phyloP scores from a whole-genome alignment of 208 protist species.

The Leishmania mexicana region DNA sequence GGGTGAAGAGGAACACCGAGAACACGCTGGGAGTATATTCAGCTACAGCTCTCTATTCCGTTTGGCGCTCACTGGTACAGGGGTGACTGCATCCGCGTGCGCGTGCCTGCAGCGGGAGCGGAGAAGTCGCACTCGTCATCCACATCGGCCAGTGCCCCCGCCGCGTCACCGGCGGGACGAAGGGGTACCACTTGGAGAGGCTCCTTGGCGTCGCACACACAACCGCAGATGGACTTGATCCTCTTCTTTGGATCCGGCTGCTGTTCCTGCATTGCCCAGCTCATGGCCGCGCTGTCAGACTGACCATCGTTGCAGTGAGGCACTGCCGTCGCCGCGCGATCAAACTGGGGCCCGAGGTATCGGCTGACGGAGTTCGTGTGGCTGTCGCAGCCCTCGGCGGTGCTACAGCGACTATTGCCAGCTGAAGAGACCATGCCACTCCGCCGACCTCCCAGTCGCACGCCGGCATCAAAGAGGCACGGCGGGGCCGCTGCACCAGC shows the following conservation, averaged over 20 bases:
- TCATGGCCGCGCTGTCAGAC: neutral
- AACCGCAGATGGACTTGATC: slow-evolving; percentile 9
- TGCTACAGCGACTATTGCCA: slow-evolving; percentile 13
- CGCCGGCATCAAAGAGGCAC: neutral
- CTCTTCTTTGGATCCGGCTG: neutral
- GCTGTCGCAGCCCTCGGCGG: slow-evolving; percentile 12
- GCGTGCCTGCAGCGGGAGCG: slow-evolving; percentile 22
- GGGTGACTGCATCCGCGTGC: slow-evolving; percentile 38
- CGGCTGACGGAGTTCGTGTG: slow-evolving; percentile 13
- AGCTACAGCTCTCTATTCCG: neutral
- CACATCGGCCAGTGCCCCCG: neutral
- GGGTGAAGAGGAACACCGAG: neutral
- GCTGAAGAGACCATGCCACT: neutral
- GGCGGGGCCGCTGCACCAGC: neutral
- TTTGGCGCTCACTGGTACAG: neutral
- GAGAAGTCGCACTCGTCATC: slow-evolving; percentile 23
- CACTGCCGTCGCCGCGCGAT: slow-evolving; percentile 12
- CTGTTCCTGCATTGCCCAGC: neutral
- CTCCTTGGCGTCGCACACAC: neutral
- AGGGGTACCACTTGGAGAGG: neutral
- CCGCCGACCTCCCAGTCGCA: neutral
- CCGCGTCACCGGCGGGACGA: neutral
- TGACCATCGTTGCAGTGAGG: neutral
- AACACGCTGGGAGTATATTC: neutral
- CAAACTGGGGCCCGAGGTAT: slow-evolving; percentile 22